phyloP scores from a whole-genome alignment of 352 stramenopile species.

The Phytophthora crassamura region DNA sequence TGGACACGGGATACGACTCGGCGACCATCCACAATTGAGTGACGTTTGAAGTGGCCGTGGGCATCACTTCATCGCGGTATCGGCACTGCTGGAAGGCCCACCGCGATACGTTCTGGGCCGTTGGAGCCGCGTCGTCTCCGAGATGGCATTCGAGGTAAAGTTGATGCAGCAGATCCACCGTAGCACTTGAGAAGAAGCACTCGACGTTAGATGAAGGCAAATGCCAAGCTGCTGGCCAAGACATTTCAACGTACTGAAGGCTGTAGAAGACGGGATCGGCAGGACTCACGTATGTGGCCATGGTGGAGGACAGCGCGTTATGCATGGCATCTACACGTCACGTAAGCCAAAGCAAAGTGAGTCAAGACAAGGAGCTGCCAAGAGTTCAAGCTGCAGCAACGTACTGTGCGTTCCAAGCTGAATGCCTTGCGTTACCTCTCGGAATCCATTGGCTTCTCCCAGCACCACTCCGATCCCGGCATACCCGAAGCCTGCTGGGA shows the following conservation, averaged over 20 bases:
- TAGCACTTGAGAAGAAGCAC: constrained; percentile 31
- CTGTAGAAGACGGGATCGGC: constrained; percentile 59
- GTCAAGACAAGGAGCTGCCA: not conserved
- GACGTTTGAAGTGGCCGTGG: constrained; percentile 30
- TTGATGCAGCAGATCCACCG: constrained; percentile 46
- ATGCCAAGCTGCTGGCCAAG: not conserved
- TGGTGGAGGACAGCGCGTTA: constrained; percentile 36
- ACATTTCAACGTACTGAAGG: constrained; percentile 48
- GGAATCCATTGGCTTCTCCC: constrained; percentile 37
- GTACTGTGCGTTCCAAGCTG: constrained; percentile 61
- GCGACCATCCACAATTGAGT: constrained; percentile 40
- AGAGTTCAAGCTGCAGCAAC: not conserved
- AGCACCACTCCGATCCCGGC: constrained; percentile 35
- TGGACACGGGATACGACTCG: constrained; percentile 11
- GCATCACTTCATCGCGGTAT: constrained; percentile 27
- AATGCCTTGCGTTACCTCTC: constrained; percentile 43
- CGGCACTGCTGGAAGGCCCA: constrained; percentile 50
- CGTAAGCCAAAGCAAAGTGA: constrained; percentile 7
- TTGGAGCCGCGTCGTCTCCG: constrained; percentile 37
- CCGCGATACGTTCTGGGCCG: constrained; percentile 29
- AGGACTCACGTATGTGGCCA: constrained; percentile 45
- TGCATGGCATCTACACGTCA: constrained; percentile 49
- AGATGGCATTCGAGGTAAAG: constrained; percentile 56
- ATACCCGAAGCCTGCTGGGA: constrained; percentile 54
- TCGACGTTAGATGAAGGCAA: not conserved